Conservation (phyloP, 257 asterid species). For the Solanum etuberosum region DNA sequence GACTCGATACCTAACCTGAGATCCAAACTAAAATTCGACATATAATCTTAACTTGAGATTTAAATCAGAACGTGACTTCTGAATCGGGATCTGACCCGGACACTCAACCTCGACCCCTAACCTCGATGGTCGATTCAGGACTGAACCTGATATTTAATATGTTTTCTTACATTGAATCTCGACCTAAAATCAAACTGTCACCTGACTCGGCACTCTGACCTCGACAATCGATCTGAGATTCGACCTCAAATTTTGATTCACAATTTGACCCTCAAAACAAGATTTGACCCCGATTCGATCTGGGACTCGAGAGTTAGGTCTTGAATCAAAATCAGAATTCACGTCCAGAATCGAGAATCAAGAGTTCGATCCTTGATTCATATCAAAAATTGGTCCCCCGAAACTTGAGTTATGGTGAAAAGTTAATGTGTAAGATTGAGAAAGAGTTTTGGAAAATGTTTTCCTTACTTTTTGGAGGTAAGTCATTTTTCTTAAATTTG, state of each 20-base stretch:
- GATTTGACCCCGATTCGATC: not conserved
- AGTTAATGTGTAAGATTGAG: not conserved
- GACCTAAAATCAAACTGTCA: not conserved
- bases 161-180: not conserved
- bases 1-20: rapidly evolving
- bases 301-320: too few species aligned
- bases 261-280: too few species aligned
- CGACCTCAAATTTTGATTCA: not conserved
- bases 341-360: rapidly evolving
- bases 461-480: not conserved
- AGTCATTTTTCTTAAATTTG: not conserved
- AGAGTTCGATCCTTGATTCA: not conserved
- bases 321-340: not conserved
- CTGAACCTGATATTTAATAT: not conserved
- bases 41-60: not conserved
- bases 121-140: not conserved
- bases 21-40: too few species aligned
- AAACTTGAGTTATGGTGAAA: not conserved
- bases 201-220: not conserved
- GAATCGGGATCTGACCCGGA: too few species aligned
- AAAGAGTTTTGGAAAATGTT: not conserved
- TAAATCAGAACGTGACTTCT: too few species aligned
- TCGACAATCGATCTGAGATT: not conserved
- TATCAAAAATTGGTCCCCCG: not conserved
- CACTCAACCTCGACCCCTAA: not conserved